These are phyloP conservation scores for Ascochyta lentis DNA, from an alignment of 2,329 filamentous ascomycete genomes.

Conservation along the genomic window DNA sequence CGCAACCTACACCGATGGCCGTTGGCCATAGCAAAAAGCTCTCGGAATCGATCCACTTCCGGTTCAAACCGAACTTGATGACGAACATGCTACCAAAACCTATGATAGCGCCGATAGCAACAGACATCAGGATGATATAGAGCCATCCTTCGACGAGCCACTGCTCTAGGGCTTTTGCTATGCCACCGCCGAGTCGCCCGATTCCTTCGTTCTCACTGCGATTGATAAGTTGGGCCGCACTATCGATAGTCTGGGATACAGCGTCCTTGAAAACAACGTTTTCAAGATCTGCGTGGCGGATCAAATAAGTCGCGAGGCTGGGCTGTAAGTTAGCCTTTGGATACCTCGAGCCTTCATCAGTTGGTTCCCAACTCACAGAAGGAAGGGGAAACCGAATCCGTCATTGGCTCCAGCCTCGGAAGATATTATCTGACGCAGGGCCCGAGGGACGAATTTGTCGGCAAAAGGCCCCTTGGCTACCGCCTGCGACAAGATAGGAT, in stretches of 20 bases:
- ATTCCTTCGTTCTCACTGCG: constrained; percentile 45
- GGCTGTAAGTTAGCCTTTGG: too few species aligned
- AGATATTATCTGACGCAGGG: constrained; percentile 67
- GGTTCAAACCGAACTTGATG: constrained; percentile 52
- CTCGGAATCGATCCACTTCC: constrained; percentile 59
- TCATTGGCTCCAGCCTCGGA: constrained; percentile 68
- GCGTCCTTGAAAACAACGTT: constrained; percentile 33
- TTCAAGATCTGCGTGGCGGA: constrained; percentile 58
- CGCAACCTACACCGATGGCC: constrained; percentile 43
- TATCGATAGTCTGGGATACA: neutral
- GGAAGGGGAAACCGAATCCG: constrained; percentile 67
- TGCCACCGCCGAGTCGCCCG: constrained; percentile 60
- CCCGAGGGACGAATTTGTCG: constrained; percentile 65
- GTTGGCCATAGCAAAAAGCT: constrained; percentile 60
- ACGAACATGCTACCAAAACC: constrained; percentile 58
- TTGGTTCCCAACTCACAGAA: constrained; percentile 41
- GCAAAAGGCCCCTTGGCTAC: constrained; percentile 69
- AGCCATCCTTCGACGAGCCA: constrained; percentile 68
- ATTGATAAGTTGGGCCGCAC: constrained; percentile 1
- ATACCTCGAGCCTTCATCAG: too few species aligned
- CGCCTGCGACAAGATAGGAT: constrained; percentile 67
- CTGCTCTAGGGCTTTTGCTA: constrained; percentile 59
- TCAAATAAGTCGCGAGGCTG: constrained; percentile 60
- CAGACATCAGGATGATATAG: constrained; percentile 64
- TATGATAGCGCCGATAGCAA: constrained; percentile 59